phyloP scores from a whole-genome alignment of 2,329 filamentous ascomycete species.

The Verruconis gallopava region DNA sequence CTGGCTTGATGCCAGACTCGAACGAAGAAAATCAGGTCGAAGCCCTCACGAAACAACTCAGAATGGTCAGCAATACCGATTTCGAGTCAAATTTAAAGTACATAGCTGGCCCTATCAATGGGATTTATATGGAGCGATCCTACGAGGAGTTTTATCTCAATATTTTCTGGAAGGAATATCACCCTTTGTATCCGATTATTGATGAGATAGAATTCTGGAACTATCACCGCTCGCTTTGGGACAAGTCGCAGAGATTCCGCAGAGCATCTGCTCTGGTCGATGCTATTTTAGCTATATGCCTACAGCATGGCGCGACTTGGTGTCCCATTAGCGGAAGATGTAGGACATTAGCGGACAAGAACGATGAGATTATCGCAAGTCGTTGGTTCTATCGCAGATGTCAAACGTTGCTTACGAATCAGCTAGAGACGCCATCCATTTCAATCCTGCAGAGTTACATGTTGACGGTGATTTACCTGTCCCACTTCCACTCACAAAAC shows the following conservation, averaged over 20 bases:
- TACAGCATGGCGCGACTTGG: slow-evolving; percentile 32
- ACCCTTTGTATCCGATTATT: slow-evolving; percentile 30
- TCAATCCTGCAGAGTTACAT: slow-evolving; percentile 37
- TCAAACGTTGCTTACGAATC: slow-evolving; percentile 30
- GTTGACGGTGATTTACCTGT: slow-evolving; percentile 33
- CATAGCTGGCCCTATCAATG: slow-evolving; percentile 11
- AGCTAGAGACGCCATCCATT: slow-evolving; percentile 36
- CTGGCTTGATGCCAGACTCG: slow-evolving; percentile 14
- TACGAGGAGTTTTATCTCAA: slow-evolving; percentile 37
- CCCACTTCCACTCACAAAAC: slow-evolving; percentile 36
- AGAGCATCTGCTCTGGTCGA: slow-evolving; percentile 38
- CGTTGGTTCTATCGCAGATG: slow-evolving; percentile 35
- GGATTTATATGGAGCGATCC: slow-evolving; percentile 22
- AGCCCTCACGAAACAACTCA: slow-evolving; percentile 11
- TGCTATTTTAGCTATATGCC: slow-evolving; percentile 38
- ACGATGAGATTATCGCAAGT: slow-evolving; percentile 31
- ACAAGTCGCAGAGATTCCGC: slow-evolving; percentile 17
- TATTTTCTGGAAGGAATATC: slow-evolving; percentile 37
- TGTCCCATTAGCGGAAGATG: slow-evolving; percentile 11
- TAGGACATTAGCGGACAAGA: slow-evolving; percentile 13
- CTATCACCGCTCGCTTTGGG: slow-evolving; percentile 25
- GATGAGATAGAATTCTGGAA: slow-evolving; percentile 32
- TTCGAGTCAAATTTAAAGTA: slow-evolving; percentile 6
- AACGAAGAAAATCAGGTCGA: slow-evolving; percentile 19
- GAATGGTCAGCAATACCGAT: slow-evolving; percentile 12